Percentiles rank a stretch among this genome's conserved stretches.
phyloP scores from a whole-genome alignment of 1,139 yeast genomes.

The Ogataea hybrid region DNA sequence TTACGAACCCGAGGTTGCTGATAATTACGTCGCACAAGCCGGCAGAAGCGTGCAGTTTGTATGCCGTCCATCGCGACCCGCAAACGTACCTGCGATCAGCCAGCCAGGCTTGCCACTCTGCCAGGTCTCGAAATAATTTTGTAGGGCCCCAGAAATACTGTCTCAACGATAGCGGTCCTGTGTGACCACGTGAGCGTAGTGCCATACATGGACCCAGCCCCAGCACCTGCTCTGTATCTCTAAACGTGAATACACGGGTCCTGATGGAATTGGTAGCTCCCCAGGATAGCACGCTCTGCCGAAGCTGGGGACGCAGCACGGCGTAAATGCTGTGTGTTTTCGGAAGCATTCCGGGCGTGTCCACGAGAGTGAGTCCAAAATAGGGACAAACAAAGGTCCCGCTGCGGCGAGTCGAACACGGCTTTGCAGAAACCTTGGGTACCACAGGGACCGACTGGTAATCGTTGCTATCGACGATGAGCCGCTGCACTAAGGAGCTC shows the following conservation, averaged over 20 bases:
- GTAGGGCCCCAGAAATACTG: neutral
- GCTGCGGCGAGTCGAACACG: conserved; percentile 13
- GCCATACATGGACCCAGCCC: conserved; percentile 3
- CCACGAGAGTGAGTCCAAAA: conserved; percentile 13
- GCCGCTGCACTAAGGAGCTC: conserved; percentile 12
- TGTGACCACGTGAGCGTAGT: neutral
- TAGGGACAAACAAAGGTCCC: conserved; percentile 3
- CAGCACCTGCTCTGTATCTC: neutral
- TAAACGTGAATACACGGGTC: neutral
- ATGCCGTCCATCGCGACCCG: neutral
- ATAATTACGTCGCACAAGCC: conserved; percentile 14
- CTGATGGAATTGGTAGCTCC: neutral
- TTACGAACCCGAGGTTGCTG: conserved; percentile 17
- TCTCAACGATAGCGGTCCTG: neutral
- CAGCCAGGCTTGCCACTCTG: neutral
- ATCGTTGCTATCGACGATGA: conserved; percentile 10
- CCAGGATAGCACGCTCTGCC: neutral
- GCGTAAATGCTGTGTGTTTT: conserved; percentile 14
- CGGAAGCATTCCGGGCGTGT: conserved; percentile 19
- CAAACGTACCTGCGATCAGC: neutral
- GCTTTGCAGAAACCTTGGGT: conserved; percentile 10
- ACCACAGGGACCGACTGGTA: neutral
- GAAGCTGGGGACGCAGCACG: neutral
- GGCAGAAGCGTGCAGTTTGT: conserved; percentile 9
- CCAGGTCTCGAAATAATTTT: neutral